Percentiles rank a stretch among this genome's conserved stretches.
phyloP scores from a whole-genome alignment of 345 rosid species.

The Crucihimalaya himalaica region DNA sequence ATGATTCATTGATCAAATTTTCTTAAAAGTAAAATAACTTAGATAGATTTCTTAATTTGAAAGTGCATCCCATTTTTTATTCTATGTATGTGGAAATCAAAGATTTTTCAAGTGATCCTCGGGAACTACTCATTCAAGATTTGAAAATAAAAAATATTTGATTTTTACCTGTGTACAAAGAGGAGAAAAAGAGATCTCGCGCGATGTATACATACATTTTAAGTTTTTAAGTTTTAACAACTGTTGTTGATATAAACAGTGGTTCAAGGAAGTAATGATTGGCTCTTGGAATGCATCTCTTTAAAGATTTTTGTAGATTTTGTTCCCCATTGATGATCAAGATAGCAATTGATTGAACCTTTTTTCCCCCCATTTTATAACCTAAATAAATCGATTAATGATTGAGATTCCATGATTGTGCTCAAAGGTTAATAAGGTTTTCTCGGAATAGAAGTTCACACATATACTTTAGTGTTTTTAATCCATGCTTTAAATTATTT shows the following conservation, averaged over 20 bases:
- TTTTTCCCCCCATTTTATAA: conserved; percentile 14
- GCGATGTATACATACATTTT: neutral
- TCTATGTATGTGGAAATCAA: neutral
- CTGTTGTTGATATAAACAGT: conserved; percentile 6
- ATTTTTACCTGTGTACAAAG: conserved; percentile 4
- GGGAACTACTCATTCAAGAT: conserved; percentile 3
- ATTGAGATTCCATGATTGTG: conserved; percentile 36
- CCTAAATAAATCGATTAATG: conserved; percentile 34
- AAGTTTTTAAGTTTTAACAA: too few relatives aligned
- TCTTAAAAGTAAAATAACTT: neutral
- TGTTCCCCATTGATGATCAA: conserved; percentile 38
- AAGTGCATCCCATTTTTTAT: neutral
- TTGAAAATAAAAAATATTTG: neutral
- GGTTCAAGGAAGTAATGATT: conserved; percentile 37
- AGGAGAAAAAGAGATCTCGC: neutral
- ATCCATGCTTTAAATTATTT: neutral
- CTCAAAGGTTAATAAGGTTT: conserved; percentile 35
- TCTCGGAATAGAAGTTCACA: conserved; percentile 24
- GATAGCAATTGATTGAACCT: conserved; percentile 20
- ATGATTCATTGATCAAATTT: neutral
- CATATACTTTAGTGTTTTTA: neutral
- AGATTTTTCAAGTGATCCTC: conserved; percentile 7
- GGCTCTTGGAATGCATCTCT: conserved; percentile 39
- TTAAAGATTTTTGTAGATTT: conserved; percentile 40
- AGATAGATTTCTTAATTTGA: neutral